Percentiles rank a stretch among this genome's conserved stretches.
Evolutionary conservation across 2,329 filamentous ascomycete genomes (phyloP).

Genomic region (Helminthosporium solani): DNA sequence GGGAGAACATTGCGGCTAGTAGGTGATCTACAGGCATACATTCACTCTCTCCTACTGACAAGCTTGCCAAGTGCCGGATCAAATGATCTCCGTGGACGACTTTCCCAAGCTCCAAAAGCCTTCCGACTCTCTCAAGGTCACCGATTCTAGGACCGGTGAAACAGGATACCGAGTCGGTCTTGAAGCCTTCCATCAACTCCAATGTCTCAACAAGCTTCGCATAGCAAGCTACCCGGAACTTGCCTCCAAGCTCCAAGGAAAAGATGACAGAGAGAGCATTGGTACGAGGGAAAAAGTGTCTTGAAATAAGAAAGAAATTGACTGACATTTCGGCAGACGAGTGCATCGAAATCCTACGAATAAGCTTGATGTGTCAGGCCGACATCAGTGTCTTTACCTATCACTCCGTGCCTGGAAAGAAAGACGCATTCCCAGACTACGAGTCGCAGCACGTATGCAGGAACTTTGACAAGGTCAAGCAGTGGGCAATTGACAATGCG

Average conservation of each 20-base stretch:
- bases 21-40: slow-evolving; percentile 9
- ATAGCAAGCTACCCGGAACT: slow-evolving; percentile 38
- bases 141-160: slow-evolving; percentile 57
- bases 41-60: slow-evolving; percentile 23
- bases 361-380: slow-evolving; percentile 39
- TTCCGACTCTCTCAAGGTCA: slow-evolving; percentile 55
- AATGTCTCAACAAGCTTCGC: slow-evolving; percentile 40
- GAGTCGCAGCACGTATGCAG: slow-evolving; percentile 35
- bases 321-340: slow-evolving; percentile 22
- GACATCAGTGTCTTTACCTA: slow-evolving; percentile 41
- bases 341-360: slow-evolving; percentile 40
- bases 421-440: slow-evolving; percentile 35
- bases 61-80: slow-evolving; percentile 55
- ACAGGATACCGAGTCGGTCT: slow-evolving; percentile 61
- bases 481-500: slow-evolving; percentile 36
- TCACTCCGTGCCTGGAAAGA: slow-evolving; percentile 19
- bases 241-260: slow-evolving; percentile 30
- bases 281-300: slow-evolving; percentile 18
- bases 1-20: slow-evolving; percentile 56
- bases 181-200: slow-evolving; percentile 57
- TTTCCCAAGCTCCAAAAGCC: slow-evolving; percentile 56
- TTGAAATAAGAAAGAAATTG: background rate
- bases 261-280: slow-evolving; percentile 32
- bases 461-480: slow-evolving; percentile 36
- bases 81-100: slow-evolving; percentile 59